phyloP scores from a whole-genome alignment of 176 grass and related monocot species.

The Oryza officinalis region DNA sequence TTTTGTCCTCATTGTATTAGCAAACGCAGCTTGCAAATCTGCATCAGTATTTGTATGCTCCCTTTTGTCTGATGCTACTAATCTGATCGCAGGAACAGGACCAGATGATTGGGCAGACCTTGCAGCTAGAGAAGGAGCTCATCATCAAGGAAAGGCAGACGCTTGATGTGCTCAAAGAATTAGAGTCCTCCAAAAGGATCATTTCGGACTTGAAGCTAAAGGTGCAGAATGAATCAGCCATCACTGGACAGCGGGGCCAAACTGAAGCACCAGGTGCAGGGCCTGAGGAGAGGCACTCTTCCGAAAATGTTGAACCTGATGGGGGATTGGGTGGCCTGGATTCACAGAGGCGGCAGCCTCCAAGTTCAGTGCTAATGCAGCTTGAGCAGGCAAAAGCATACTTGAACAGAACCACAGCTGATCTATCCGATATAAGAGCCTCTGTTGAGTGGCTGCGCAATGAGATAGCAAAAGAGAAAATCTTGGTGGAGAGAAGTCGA shows the following conservation, averaged over 20 bases:
- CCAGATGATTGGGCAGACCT: slow-evolving; percentile 41
- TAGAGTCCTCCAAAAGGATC: slow-evolving; percentile 66
- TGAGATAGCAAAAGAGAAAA: slow-evolving; percentile 63
- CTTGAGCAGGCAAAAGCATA: slow-evolving; percentile 72
- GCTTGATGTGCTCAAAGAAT: slow-evolving; percentile 58
- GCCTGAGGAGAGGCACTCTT: background rate
- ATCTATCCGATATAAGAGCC: slow-evolving; percentile 53
- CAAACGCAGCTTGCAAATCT: background rate
- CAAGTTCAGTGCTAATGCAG: slow-evolving; percentile 47
- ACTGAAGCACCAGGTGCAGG: background rate
- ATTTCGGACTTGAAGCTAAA: slow-evolving; percentile 64
- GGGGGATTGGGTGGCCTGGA: background rate
- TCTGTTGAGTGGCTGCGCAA: slow-evolving; percentile 48
- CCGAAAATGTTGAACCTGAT: background rate
- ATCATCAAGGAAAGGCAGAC: slow-evolving; percentile 71
- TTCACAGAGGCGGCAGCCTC: background rate
- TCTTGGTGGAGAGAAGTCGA: slow-evolving; percentile 51
- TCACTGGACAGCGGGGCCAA: slow-evolving; percentile 11
- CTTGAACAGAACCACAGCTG: slow-evolving; percentile 56
- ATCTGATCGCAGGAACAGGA: slow-evolving; percentile 40
- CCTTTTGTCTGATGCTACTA: background rate
- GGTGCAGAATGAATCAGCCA: slow-evolving; percentile 45
- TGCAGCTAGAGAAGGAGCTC: slow-evolving; percentile 73
- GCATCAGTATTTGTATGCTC: background rate
- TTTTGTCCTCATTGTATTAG: background rate